These are phyloP conservation scores for Penicillium egyptiacum DNA, from an alignment of 495 filamentous ascomycete species.

Conservation along the genomic window DNA sequence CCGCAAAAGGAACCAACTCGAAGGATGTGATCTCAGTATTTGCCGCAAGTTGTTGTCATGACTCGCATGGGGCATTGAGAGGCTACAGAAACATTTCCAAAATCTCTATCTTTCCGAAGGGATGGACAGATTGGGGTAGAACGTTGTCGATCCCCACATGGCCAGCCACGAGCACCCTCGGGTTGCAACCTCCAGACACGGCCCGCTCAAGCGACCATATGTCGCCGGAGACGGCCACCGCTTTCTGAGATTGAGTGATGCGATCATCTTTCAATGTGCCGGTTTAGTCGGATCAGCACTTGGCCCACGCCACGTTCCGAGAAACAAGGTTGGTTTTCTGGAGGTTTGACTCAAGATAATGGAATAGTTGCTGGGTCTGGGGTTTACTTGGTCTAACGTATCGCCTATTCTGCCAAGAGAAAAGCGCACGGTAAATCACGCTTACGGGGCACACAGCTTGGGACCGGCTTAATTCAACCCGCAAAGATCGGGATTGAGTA, in stretches of 20 bases:
- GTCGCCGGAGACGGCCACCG: slow-evolving; percentile 11
- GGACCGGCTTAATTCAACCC: neutral
- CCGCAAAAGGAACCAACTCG: neutral
- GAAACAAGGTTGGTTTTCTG: neutral
- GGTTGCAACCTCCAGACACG: slow-evolving; percentile 12
- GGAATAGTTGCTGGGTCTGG: neutral
- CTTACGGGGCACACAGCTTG: neutral
- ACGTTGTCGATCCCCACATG: slow-evolving; percentile 23
- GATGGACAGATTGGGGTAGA: slow-evolving; percentile 3
- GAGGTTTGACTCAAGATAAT: neutral
- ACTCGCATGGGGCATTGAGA: slow-evolving; percentile 4
- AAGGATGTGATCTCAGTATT: neutral
- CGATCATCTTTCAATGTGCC: neutral
- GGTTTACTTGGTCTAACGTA: neutral
- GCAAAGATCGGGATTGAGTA: neutral
- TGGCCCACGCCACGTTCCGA: neutral
- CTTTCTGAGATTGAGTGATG: neutral
- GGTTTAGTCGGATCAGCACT: neutral
- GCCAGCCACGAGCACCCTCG: slow-evolving; percentile 19
- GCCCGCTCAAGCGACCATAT: slow-evolving; percentile 9
- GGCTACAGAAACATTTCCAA: neutral
- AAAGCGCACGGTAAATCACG: neutral
- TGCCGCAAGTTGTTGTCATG: slow-evolving; percentile 4
- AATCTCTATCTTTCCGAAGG: neutral
- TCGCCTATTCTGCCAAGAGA: neutral